phyloP scores from a whole-genome alignment of 2,329 filamentous ascomycete genomes.

The Cercospora berteroae region DNA sequence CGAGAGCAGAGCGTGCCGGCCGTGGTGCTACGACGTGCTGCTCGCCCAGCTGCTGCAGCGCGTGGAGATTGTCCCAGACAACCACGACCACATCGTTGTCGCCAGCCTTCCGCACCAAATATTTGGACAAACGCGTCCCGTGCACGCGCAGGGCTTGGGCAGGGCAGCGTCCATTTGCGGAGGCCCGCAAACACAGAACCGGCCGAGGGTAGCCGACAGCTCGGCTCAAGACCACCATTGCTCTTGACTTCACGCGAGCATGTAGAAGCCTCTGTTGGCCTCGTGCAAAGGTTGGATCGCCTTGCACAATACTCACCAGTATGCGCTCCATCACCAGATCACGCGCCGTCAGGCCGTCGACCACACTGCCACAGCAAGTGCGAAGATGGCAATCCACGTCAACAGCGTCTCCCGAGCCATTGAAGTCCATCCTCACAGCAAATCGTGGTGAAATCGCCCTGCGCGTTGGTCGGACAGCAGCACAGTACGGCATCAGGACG shows the following conservation, averaged over 20 bases:
- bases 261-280: neutral
- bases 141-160: neutral
- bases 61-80: neutral
- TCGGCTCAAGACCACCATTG: slow-evolving; percentile 11
- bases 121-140: neutral
- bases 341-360: slow-evolving; percentile 24
- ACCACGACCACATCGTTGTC: neutral
- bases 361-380: slow-evolving; percentile 21
- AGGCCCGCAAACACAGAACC: neutral
- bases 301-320: neutral
- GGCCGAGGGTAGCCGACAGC: slow-evolving; percentile 2
- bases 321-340: slow-evolving; percentile 29
- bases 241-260: neutral
- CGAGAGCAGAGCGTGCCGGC: neutral
- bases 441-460: slow-evolving; percentile 97
- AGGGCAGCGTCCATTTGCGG: neutral
- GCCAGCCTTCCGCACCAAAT: neutral
- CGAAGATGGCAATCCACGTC: slow-evolving; percentile 29
- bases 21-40: neutral
- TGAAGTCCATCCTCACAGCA: slow-evolving; percentile 79
- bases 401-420: slow-evolving; percentile 27
- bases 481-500: slow-evolving; percentile 83
- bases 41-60: neutral
- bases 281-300: slow-evolving; percentile 1
- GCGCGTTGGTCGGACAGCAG: slow-evolving; percentile 84